A percentile compares a stretch with the other conserved stretches of the same genome.
Conservation (phyloP, 192 early-diverging fungal genomes). For the Podila verticillata region DNA sequence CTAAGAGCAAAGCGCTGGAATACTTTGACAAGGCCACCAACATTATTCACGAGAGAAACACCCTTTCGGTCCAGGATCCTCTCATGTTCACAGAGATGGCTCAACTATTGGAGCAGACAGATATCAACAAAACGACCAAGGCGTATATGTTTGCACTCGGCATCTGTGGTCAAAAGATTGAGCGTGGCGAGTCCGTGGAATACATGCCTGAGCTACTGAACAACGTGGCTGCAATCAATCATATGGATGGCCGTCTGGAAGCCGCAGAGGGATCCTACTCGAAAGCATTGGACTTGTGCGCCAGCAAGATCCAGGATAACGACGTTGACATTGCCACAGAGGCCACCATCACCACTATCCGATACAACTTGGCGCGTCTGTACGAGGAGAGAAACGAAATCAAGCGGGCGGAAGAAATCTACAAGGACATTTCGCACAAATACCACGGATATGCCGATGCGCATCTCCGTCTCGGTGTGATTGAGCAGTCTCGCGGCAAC, state of each 20-base stretch:
- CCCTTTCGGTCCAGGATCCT: slow-evolving; percentile 56
- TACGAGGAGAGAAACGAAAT: slow-evolving; percentile 67
- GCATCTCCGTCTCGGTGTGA: slow-evolving; percentile 78
- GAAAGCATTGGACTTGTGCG: slow-evolving; percentile 56
- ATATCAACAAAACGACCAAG: slow-evolving; percentile 54
- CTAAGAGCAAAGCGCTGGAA: slow-evolving; percentile 71
- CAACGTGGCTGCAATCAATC: slow-evolving; percentile 86
- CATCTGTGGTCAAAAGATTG: slow-evolving; percentile 45
- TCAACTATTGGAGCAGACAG: slow-evolving; percentile 69
- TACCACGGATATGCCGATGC: slow-evolving; percentile 85
- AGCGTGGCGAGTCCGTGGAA: slow-evolving; percentile 39
- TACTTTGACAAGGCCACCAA: slow-evolving; percentile 72
- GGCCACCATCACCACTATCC: slow-evolving; percentile 63
- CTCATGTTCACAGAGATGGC: slow-evolving; percentile 72
- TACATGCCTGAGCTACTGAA: slow-evolving; percentile 79
- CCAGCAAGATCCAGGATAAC: slow-evolving; percentile 18
- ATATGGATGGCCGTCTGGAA: slow-evolving; percentile 54
- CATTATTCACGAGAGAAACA: slow-evolving; percentile 61
- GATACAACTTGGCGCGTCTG: slow-evolving; percentile 82
- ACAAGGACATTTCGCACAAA: slow-evolving; percentile 66
- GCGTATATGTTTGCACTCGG: slow-evolving; percentile 56
- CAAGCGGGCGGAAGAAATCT: slow-evolving; percentile 70
- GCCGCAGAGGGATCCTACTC: slow-evolving; percentile 57
- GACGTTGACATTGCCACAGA: slow-evolving; percentile 48
- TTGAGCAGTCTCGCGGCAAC: slow-evolving; percentile 64